These are phyloP conservation scores for Camellia lanceoleosa DNA, from an alignment of 148 eudicot species.

Conservation along the genomic window DNA sequence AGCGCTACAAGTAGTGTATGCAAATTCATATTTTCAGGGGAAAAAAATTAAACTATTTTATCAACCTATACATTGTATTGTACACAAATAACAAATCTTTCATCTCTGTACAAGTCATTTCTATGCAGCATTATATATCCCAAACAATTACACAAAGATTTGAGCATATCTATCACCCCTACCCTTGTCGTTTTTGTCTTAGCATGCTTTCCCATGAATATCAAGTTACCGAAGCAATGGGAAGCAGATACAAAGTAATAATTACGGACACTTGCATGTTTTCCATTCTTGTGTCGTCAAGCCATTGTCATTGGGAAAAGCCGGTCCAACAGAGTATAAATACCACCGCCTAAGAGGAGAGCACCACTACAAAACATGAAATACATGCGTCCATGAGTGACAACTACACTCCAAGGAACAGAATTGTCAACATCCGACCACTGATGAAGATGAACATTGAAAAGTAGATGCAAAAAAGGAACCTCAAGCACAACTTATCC, in stretches of 20 bases:
- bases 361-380: slow-evolving; percentile 61
- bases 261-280: neutral
- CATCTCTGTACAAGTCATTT: neutral
- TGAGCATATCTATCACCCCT: neutral
- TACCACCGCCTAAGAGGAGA: slow-evolving; percentile 85
- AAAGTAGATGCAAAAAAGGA: neutral
- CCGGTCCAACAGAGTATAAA: slow-evolving; percentile 76
- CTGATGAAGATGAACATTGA: neutral
- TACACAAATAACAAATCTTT: neutral
- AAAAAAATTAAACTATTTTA: too few relatives aligned
- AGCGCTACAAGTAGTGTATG: too few relatives aligned
- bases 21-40: too few relatives aligned
- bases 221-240: neutral
- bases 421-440: neutral
- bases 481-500: neutral
- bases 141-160: neutral
- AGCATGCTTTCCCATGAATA: neutral
- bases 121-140: neutral
- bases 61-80: too few relatives aligned
- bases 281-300: neutral
- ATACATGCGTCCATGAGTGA: neutral
- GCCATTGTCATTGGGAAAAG: slow-evolving; percentile 70
- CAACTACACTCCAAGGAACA: neutral
- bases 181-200: neutral
- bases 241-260: neutral